Base-by-base conservation (phyloP, 345 rosid genomes). In the Citrus hindsii region DNA sequence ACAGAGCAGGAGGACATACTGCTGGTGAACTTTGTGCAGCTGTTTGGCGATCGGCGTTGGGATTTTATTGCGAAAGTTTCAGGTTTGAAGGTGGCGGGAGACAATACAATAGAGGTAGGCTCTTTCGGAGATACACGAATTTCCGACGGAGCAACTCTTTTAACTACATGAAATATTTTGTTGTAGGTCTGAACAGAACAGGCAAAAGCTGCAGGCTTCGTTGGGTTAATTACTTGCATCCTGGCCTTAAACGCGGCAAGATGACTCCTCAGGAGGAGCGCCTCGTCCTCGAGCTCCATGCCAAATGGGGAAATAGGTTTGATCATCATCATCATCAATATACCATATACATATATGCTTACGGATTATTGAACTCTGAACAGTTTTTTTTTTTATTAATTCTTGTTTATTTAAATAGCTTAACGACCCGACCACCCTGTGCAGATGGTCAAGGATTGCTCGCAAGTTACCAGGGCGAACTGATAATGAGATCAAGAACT, bases 11-110 rank as follows among this genome's bases (percentile, higher is more conserved):
- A 96, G 82, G 99, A 96, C 88, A 56, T 87, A 30, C 87, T 94
- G 38, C 90, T 96, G 84, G 85, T 86, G 81, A 88, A 90, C 93
- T 94, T 89, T 85, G 97, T 96, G 81, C 92, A 91, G 87, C 80
- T 91, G 66, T 92, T 96, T 75, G 99, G 99, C 60, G 98, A 96
- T 85, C 97, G 99, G 67, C 88, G 98, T 82, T 96, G 99, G 99
- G 98, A 96, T 82, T 96, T 90, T 90, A 88, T 96, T 75, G 98
- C 99, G 1, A 90, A 96, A 87, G 95, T 96, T 84, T 96, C 99
- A 96, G 99, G 99, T 96, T 96, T 96, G 98, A 94, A 92, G 98
- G 98, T 92, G 99, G 99, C 85, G 99, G 99, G 99, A 90, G 98
- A 91, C 87, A 87, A 79, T 46, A 46, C 13, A 74, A 86, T 82